Evolutionary conservation across 75 land plant genomes (phyloP), one percentile per base, ranked within the genome.

Genomic region (Isoetes taiwanensis): DNA sequence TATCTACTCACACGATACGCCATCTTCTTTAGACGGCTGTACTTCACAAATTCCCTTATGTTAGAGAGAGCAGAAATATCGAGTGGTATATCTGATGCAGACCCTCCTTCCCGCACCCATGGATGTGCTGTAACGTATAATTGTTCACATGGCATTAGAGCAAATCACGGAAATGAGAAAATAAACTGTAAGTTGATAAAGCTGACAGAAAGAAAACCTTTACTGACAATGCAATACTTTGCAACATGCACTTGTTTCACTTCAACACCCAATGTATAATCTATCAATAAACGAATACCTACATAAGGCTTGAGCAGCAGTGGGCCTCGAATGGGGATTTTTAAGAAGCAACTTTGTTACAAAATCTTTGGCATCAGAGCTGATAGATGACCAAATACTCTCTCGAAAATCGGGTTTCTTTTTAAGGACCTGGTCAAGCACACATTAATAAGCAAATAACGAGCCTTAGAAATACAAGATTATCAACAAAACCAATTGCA

Each of bases 41-140:
- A 67, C 32, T 67, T 67, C 19, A 67, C 70, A 61, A 67, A 67
- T 32, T 67, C 67, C 0, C 70, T 34, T 66, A 67, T 67, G 30
- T 67, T 67, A 32, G 70, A 64, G 10, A 67, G 57, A 20, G 61
- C 66, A 63, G 52, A 60, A 39, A 67, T 67, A 19, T 67, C 70
- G 54, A 67, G 32, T 46, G 70, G 67, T 2, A 67, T 40, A 48
- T 67, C 67, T 62, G 67, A 23, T 25, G 70, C 70, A 62, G 39
- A 42, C 24, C 70, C 70, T 48, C 53, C 70, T 43, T 67, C 70
- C 35, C 70, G 43, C 19, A 67, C 70, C 70, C 70, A 67, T 46
- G 40, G 67, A 63, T 67, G 70, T 32, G 70, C 70, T 67, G 56
- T 63, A 63, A 43, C 19, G 32, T 3, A 25, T 37, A 9, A 12